Percentiles rank a stretch among this genome's conserved stretches.
phyloP scores from a whole-genome alignment of 352 stramenopile species.

The Phytopythium cucurbitacearum region DNA sequence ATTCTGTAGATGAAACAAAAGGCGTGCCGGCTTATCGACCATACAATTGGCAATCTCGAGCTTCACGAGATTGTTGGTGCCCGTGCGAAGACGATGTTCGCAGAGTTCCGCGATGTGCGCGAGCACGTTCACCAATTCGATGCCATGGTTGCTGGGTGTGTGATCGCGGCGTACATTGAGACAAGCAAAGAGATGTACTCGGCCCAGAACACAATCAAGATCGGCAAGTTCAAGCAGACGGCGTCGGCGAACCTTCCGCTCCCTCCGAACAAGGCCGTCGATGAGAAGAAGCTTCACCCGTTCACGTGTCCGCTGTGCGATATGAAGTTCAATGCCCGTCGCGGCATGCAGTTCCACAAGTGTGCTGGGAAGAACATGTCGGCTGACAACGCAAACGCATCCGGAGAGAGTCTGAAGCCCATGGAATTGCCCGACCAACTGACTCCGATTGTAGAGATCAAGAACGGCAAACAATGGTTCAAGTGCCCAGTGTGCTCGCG shows the following conservation, averaged over 20 bases:
- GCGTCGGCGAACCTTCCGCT: slow-evolving; percentile 42
- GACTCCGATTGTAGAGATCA: slow-evolving; percentile 66
- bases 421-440: slow-evolving; percentile 64
- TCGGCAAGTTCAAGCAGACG: slow-evolving; percentile 49
- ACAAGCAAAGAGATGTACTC: slow-evolving; percentile 86
- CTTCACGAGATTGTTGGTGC: slow-evolving; percentile 94
- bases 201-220: slow-evolving; percentile 74
- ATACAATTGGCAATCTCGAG: slow-evolving; percentile 93
- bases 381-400: slow-evolving; percentile 23
- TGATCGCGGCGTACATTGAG: slow-evolving; percentile 85
- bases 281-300: slow-evolving; percentile 86
- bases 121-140: slow-evolving; percentile 96
- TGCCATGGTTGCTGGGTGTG: slow-evolving; percentile 85
- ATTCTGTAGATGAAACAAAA: slow-evolving; percentile 91
- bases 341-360: slow-evolving; percentile 85
- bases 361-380: slow-evolving; percentile 50
- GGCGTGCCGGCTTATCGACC: slow-evolving; percentile 81
- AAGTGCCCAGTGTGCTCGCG: slow-evolving; percentile 78
- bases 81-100: slow-evolving; percentile 95
- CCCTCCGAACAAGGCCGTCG: slow-evolving; percentile 70
- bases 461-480: slow-evolving; percentile 83
- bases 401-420: slow-evolving; percentile 37
- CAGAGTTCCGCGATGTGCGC: slow-evolving; percentile 93
- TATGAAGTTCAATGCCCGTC: slow-evolving; percentile 85
- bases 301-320: slow-evolving; percentile 77